phyloP scores from a whole-genome alignment of 2,329 filamentous ascomycete species.

The Purpureocillium takamizusanense region DNA sequence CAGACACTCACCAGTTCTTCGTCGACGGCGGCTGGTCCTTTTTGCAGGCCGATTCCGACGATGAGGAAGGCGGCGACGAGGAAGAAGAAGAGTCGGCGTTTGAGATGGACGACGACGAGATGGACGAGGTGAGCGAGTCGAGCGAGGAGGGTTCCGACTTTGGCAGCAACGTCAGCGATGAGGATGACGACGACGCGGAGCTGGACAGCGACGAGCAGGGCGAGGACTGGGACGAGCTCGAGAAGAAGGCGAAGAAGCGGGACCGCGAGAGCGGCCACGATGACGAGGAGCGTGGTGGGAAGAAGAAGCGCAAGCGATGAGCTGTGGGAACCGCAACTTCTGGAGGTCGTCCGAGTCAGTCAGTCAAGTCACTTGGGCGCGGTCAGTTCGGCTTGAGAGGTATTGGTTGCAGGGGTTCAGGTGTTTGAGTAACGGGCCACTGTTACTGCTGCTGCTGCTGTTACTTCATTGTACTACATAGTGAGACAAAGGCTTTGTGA shows the following conservation, averaged over 20 bases:
- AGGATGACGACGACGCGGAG: conserved; percentile 67
- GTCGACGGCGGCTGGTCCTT: conserved; percentile 93
- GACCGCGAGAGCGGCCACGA: conserved; percentile 51
- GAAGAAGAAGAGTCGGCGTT: conserved; percentile 90
- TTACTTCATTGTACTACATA: conserved; percentile 1
- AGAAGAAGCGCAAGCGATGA: conserved; percentile 35
- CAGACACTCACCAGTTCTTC: conserved; percentile 92
- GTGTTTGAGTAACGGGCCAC: too few species aligned
- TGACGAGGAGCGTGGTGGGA: conserved; percentile 57
- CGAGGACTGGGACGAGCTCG: conserved; percentile 91
- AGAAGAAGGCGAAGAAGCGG: conserved; percentile 82
- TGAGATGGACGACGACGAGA: conserved; percentile 78
- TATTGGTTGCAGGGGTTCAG: too few species aligned
- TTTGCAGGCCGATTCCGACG: conserved; percentile 78
- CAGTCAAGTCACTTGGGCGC: too few species aligned
- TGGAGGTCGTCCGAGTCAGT: too few species aligned
- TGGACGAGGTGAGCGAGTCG: conserved; percentile 71
- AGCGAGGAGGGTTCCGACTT: conserved; percentile 85
- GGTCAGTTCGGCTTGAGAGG: too few species aligned
- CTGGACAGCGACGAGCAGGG: conserved; percentile 62
- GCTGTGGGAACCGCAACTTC: background rate
- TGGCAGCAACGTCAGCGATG: conserved; percentile 77
- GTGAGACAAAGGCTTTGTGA: too few species aligned
- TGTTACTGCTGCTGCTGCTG: too few species aligned
- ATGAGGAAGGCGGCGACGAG: conserved; percentile 66